phyloP scores from a whole-genome alignment of 2,329 filamentous ascomycete genomes.

The Sporothrix euskadiensis region DNA sequence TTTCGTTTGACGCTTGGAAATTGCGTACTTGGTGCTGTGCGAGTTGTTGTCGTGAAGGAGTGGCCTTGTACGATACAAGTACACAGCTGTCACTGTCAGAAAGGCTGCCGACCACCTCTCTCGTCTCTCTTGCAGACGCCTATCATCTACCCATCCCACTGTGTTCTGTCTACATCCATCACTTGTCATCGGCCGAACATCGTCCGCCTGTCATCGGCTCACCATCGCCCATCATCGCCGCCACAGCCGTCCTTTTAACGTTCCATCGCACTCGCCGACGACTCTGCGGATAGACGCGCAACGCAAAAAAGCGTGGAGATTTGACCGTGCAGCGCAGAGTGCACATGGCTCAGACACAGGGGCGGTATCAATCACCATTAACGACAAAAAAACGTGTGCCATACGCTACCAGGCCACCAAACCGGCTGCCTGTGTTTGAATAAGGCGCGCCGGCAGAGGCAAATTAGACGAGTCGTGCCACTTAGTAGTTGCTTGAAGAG shows the following conservation, averaged over 20 bases:
- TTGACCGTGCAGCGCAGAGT: not conserved
- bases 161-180: not conserved
- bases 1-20: not conserved
- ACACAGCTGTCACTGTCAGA: not conserved
- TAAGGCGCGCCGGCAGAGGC: not conserved
- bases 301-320: not conserved
- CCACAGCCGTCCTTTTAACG: not conserved
- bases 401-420: not conserved
- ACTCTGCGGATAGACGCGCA: not conserved
- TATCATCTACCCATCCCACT: not conserved
- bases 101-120: not conserved
- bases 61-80: not conserved
- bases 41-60: not conserved
- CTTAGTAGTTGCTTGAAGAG: not conserved
- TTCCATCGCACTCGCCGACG: not conserved
- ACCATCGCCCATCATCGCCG: not conserved
- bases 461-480: not conserved
- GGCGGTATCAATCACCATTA: not conserved
- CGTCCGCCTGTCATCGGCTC: not conserved
- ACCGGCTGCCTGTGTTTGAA: not conserved
- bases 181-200: not conserved
- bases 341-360: conserved; percentile 2
- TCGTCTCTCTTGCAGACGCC: not conserved
- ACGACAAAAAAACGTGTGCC: not conserved
- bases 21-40: not conserved